Percentiles rank a stretch among this genome's conserved stretches.
Conservation (phyloP, 2,329 filamentous ascomycete genomes). For the Pezicula radicicola region DNA sequence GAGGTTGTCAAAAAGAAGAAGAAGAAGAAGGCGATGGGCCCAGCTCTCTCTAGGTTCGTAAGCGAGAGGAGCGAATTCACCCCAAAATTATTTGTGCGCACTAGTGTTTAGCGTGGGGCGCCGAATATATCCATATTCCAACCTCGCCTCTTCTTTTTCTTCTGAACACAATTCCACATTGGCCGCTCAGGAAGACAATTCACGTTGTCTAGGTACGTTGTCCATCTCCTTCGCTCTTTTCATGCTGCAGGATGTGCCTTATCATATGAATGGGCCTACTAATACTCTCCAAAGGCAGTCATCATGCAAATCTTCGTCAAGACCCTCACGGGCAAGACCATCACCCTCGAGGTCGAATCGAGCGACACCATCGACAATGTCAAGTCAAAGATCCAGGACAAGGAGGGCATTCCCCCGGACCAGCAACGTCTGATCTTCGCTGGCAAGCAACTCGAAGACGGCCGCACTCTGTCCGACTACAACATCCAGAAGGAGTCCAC, state of each 20-base stretch:
- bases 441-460: constrained; percentile 99
- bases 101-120: background rate
- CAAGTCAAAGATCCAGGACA: constrained; percentile 98
- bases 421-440: constrained; percentile 99
- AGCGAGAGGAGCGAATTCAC: no score
- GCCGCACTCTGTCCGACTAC: constrained; percentile 98
- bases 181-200: constrained; percentile 30
- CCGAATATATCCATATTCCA: background rate
- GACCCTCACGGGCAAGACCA: constrained; percentile 98
- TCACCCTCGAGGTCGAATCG: constrained; percentile 99
- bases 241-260: background rate
- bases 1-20: constrained; percentile 34
- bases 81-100: no score
- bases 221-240: background rate
- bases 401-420: constrained; percentile 99
- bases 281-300: constrained; percentile 41
- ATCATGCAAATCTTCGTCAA: constrained; percentile 57
- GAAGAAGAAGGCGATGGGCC: constrained; percentile 69
- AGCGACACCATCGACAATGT: constrained; percentile 99
- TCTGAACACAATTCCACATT: constrained; percentile 7
- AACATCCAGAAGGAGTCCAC: constrained; percentile 99
- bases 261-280: background rate
- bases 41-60: no score
- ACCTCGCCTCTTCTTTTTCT: constrained; percentile 5
- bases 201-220: constrained; percentile 27